A percentile compares a stretch with the other conserved stretches of the same genome.
Evolutionary conservation across 2,329 filamentous ascomycete species (phyloP).

Genomic region (Chaetoscypha palmicola): DNA sequence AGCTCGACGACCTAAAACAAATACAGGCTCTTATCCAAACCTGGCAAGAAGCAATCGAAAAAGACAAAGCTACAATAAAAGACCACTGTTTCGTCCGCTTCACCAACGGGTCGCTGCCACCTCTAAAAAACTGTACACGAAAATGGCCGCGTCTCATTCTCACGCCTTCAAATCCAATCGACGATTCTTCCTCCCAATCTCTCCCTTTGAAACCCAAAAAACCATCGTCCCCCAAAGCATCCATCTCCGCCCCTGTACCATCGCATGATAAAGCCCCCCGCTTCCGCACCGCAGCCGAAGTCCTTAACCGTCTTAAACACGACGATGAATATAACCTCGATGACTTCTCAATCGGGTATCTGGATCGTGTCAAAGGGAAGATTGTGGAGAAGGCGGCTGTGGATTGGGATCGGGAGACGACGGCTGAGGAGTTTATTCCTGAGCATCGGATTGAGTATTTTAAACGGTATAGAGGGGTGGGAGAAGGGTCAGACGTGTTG

Average conservation of each 20-base stretch:
- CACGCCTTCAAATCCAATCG: slow-evolving; percentile 1
- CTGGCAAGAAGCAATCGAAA: slow-evolving; percentile 5
- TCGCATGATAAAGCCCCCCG: slow-evolving; percentile 4
- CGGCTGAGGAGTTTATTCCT: slow-evolving; percentile 60
- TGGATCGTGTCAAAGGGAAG: slow-evolving; percentile 14
- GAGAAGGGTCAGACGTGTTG: slow-evolving; percentile 45
- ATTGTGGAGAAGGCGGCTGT: slow-evolving; percentile 13
- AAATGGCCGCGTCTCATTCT: slow-evolving; percentile 12
- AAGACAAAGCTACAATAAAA: slow-evolving; percentile 2
- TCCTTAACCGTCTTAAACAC: slow-evolving; percentile 19
- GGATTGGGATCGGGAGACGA: slow-evolving; percentile 17
- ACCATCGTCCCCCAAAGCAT: not conserved
- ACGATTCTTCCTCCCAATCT: not conserved
- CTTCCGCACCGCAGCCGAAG: slow-evolving; percentile 16
- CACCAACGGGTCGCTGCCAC: not conserved
- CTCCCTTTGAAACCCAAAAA: not conserved
- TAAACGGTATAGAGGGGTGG: slow-evolving; percentile 41
- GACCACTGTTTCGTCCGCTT: slow-evolving; percentile 8
- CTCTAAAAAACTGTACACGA: slow-evolving; percentile 7
- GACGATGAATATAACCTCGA: slow-evolving; percentile 20
- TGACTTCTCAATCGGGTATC: slow-evolving; percentile 20
- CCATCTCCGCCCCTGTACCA: too few relatives aligned
- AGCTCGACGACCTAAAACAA: not conserved
- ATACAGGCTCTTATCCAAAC: slow-evolving; percentile 2
- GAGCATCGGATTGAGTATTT: slow-evolving; percentile 59